These are phyloP conservation scores for Colletotrichum filicis DNA, from an alignment of 2,329 filamentous ascomycete genomes.

Conservation along the genomic window DNA sequence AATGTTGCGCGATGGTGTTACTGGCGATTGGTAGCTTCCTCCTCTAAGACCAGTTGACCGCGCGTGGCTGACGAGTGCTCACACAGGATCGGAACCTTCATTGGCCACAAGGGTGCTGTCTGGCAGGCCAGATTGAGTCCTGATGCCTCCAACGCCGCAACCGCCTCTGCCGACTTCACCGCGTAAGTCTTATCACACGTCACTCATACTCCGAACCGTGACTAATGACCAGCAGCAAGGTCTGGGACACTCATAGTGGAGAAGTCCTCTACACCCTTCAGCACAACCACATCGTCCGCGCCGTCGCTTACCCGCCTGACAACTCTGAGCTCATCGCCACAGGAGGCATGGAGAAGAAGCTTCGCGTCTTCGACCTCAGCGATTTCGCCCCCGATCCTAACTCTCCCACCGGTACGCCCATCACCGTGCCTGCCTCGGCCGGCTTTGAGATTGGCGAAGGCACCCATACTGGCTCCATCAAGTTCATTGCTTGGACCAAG, in stretches of 20 bases:
- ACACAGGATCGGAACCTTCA: slow-evolving; percentile 95
- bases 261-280: slow-evolving; percentile 88
- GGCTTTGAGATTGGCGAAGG: slow-evolving; percentile 90
- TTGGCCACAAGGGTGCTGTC: slow-evolving; percentile 97
- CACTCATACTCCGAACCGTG: neutral
- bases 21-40: slow-evolving; percentile 82
- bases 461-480: slow-evolving; percentile 88
- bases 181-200: slow-evolving; percentile 68
- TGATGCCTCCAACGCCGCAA: slow-evolving; percentile 88
- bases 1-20: slow-evolving; percentile 96
- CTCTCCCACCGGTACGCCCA: slow-evolving; percentile 45
- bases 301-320: slow-evolving; percentile 88
- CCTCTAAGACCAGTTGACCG: neutral
- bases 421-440: slow-evolving; percentile 67
- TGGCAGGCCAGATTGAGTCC: slow-evolving; percentile 95
- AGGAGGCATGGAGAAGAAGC: slow-evolving; percentile 95
- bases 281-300: slow-evolving; percentile 95
- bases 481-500: slow-evolving; percentile 93
- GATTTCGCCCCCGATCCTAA: slow-evolving; percentile 58
- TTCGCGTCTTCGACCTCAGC: slow-evolving; percentile 90
- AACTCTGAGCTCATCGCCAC: slow-evolving; percentile 88
- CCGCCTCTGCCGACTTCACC: slow-evolving; percentile 95
- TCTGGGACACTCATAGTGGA: slow-evolving; percentile 97
- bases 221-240: slow-evolving; percentile 70
- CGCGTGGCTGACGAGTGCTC: slow-evolving; percentile 54